phyloP scores from a whole-genome alignment of 441 rosid genomes.

The Aquilaria agallochum region DNA sequence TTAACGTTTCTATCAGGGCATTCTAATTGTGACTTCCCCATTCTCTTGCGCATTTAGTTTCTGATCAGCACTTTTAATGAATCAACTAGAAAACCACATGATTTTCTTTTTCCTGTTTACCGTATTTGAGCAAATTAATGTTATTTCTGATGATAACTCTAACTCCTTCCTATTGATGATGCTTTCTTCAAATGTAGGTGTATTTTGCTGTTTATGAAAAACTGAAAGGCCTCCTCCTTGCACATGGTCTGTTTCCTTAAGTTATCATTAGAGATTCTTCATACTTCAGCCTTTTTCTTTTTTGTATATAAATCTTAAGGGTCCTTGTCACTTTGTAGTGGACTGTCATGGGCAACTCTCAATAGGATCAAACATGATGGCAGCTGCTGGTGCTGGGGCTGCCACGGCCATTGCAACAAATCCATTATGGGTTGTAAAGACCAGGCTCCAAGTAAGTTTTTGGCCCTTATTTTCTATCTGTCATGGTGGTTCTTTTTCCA shows the following conservation, averaged over 20 bases:
- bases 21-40: too few species aligned
- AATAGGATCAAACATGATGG: slow-evolving; percentile 74
- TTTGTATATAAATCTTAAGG: slow-evolving; percentile 5
- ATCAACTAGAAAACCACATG: too few species aligned
- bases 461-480: slow-evolving; percentile 6
- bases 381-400: slow-evolving; percentile 96
- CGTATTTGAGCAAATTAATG: neutral
- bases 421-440: slow-evolving; percentile 99
- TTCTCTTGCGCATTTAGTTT: too few species aligned
- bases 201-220: slow-evolving; percentile 78
- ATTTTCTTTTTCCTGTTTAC: neutral
- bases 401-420: slow-evolving; percentile 82
- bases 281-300: neutral
- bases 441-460: slow-evolving; percentile 77
- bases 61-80: too few species aligned
- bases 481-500: neutral
- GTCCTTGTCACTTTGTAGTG: slow-evolving; percentile 31
- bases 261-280: slow-evolving; percentile 1
- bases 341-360: slow-evolving; percentile 44
- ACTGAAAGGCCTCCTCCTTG: slow-evolving; percentile 62
- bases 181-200: slow-evolving; percentile 55
- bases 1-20: too few species aligned
- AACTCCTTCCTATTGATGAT: slow-evolving; percentile 1
- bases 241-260: slow-evolving; percentile 61
- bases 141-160: neutral